Evolutionary conservation across 2,329 filamentous ascomycete genomes (phyloP).

Genomic region (Pseudocercospora macadamiae): DNA sequence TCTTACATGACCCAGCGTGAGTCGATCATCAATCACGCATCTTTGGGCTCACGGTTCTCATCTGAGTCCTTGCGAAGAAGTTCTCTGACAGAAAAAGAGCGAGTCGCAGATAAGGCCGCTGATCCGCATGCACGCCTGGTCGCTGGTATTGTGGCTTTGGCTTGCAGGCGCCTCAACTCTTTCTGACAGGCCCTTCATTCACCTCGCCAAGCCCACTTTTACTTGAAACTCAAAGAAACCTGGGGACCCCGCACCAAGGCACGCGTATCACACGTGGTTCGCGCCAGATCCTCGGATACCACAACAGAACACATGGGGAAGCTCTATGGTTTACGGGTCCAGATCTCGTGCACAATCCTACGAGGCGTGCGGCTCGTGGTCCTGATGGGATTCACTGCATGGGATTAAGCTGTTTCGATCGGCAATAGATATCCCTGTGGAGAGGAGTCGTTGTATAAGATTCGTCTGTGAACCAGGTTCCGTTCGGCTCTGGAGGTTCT

Average conservation of each 20-base stretch:
- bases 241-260: constrained; percentile 6
- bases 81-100: no score
- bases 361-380: background rate
- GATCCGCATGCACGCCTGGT: background rate
- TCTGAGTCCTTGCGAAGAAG: no score
- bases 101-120: background rate
- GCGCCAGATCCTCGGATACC: background rate
- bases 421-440: background rate
- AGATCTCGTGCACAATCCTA: background rate
- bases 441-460: constrained; percentile 1
- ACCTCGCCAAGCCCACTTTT: background rate
- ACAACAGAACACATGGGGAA: background rate
- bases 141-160: background rate
- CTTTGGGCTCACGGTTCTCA: no score
- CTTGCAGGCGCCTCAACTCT: background rate
- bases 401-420: background rate
- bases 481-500: background rate
- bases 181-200: background rate
- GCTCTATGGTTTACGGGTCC: background rate
- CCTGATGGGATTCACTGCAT: background rate
- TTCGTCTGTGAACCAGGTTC: background rate
- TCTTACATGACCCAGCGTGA: no score
- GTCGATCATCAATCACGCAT: no score
- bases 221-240: background rate
- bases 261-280: background rate